Conservation (phyloP, 2,329 filamentous ascomycete genomes). For the Penicillium sp. region DNA sequence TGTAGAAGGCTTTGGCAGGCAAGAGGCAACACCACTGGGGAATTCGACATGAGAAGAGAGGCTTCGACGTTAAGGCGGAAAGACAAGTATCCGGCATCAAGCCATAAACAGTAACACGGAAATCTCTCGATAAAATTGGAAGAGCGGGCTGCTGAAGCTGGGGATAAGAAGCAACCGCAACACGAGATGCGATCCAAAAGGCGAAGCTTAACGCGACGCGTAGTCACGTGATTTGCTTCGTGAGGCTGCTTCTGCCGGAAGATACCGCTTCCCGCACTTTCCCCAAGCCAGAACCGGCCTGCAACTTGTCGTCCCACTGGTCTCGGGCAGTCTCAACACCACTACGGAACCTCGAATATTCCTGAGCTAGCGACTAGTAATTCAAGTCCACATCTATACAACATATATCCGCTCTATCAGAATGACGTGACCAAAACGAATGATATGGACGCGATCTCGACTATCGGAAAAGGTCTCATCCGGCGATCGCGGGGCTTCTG, state of each 20-base stretch:
- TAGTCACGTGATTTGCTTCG: background rate
- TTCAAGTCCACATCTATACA: background rate
- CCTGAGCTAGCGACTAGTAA: background rate
- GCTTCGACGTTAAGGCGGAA: slow-evolving; percentile 1
- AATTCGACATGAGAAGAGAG: slow-evolving; percentile 4
- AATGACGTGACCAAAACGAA: background rate
- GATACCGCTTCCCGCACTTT: background rate
- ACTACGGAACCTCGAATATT: background rate
- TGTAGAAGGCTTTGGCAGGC: slow-evolving; percentile 54
- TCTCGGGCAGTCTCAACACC: background rate
- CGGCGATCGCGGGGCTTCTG: slow-evolving; percentile 14
- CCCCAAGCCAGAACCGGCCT: background rate
- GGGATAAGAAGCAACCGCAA: background rate
- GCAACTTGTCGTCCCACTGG: background rate
- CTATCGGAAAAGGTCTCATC: slow-evolving; percentile 16
- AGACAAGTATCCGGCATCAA: background rate
- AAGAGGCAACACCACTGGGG: slow-evolving; percentile 40
- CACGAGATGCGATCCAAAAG: background rate
- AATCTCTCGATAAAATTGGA: slow-evolving; percentile 10
- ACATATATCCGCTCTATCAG: background rate
- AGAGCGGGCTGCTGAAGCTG: slow-evolving; percentile 17
- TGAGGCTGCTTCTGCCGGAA: background rate
- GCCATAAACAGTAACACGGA: slow-evolving; percentile 1
- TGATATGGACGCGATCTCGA: background rate
- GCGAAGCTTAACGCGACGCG: slow-evolving; percentile 10